Evolutionary conservation across 768 basidiomycete species (phyloP), one percentile per base, ranked within the genome.

Genomic region (Infundibulicybe gibba): DNA sequence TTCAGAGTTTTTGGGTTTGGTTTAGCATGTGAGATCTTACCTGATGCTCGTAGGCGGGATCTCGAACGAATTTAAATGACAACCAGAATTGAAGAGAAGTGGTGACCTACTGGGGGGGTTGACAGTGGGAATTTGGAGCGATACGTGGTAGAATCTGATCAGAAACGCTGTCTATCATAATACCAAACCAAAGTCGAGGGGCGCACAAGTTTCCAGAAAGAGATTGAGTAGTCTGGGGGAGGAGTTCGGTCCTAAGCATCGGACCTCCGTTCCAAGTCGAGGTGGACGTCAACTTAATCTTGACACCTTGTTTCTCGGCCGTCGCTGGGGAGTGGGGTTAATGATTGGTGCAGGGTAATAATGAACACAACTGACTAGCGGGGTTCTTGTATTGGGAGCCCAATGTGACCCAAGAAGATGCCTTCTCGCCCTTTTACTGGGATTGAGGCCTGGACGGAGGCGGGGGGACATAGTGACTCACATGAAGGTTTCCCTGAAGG

Each of bases 11-110:
- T 25, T 25, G 25, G 25, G 8, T 8, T 25, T 25, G 25, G 8
- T 25, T n/a, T 25, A 25, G 25, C 25, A 25, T 39, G 15, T 16
- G 25, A 30, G 1, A 9, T 15, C 16, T 1, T 40, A 46, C 20
- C 45, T 40, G 40, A 47, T 47, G 46, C 21, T 47, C 40, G n/a
- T 47, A 47, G 17, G 46, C 46, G 32, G 30, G 46, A 32, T 41
- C 30, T 20, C 5, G 16, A 47, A n/a, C 5, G 16, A 3, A 30
- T 14, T 32, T 15, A 41, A 17, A 32, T 14, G 15, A 15, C 25
- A 25, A 8, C 25, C 25, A 25, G 32, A 13, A 31, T 16, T 6
- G 5, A 31, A 16, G 21, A 41, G n/a, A 15, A 16, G 15, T n/a
- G 32, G 16, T 6, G 25, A 1, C 19, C 20, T 21, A 47, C 46